These are phyloP conservation scores for Jimgerdemannia lactiflua DNA, from an alignment of 192 early-diverging fungal species.

Conservation along the genomic window DNA sequence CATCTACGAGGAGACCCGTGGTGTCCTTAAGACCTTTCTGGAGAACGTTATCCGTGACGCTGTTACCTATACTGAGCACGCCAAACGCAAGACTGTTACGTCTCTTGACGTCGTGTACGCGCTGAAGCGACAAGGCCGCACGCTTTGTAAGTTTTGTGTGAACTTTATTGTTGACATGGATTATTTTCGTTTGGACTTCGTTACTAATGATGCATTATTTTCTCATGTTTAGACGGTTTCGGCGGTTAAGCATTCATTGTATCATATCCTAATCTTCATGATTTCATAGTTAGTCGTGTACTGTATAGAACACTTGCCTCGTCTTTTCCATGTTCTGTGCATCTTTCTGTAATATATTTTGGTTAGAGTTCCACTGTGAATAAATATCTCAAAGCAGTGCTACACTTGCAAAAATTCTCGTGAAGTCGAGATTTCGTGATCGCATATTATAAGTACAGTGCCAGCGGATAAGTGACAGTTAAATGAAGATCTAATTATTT, in stretches of 20 bases:
- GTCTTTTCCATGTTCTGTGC: background rate
- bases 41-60: conserved; percentile 99
- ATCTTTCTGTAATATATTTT: background rate
- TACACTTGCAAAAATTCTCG: background rate
- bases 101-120: conserved; percentile 98
- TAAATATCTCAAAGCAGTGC: background rate
- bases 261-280: background rate
- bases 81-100: conserved; percentile 98
- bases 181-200: background rate
- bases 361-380: background rate
- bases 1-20: conserved; percentile 99
- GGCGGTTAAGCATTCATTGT: conserved; percentile 38
- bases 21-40: conserved; percentile 97
- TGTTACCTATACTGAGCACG: conserved; percentile 99
- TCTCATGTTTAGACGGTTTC: conserved; percentile 33
- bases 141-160: conserved; percentile 52
- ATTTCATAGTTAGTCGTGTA: background rate
- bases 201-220: background rate
- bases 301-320: background rate
- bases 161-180: background rate
- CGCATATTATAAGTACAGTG: no score
- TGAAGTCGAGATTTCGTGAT: no score
- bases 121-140: conserved; percentile 95
- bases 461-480: no score
- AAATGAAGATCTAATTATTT: no score